phyloP scores from a whole-genome alignment of 2,329 filamentous ascomycete species.

The Paecilomyces dactylethromorphus region DNA sequence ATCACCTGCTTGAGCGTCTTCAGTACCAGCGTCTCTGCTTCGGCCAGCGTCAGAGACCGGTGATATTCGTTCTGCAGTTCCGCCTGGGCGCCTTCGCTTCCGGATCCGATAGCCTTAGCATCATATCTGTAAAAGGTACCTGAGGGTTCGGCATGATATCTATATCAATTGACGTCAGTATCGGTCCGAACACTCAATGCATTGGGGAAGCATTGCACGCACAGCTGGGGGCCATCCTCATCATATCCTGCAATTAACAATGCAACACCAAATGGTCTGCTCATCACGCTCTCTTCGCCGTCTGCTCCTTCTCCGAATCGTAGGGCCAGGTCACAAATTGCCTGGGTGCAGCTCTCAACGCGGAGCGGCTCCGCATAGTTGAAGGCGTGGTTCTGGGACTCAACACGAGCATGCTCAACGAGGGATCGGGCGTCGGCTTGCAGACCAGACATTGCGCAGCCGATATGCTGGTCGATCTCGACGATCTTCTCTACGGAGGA shows the following conservation, averaged over 20 bases:
- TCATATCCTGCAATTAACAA: conserved; percentile 95
- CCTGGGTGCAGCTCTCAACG: conserved; percentile 97
- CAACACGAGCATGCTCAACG: conserved; percentile 96
- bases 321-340: conserved; percentile 94
- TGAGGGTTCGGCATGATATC: conserved; percentile 94
- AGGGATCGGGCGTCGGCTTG: conserved; percentile 97
- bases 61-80: conserved; percentile 99
- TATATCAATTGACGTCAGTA: conserved; percentile 21
- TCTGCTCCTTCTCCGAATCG: conserved; percentile 96
- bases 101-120: conserved; percentile 96
- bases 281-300: conserved; percentile 98
- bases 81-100: conserved; percentile 93
- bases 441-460: conserved; percentile 96
- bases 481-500: conserved; percentile 99
- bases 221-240: conserved; percentile 90
- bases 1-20: conserved; percentile 99
- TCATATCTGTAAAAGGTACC: conserved; percentile 99
- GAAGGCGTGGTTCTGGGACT: conserved; percentile 94
- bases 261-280: conserved; percentile 90
- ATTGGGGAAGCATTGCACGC: conserved; percentile 24
- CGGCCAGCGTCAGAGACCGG: conserved; percentile 86
- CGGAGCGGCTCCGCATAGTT: conserved; percentile 94
- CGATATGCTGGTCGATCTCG: conserved; percentile 97
- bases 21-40: conserved; percentile 90
- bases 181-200: neutral